Conservation (phyloP, 2,329 filamentous ascomycete genomes). For the Arthrinium puccinioides region DNA sequence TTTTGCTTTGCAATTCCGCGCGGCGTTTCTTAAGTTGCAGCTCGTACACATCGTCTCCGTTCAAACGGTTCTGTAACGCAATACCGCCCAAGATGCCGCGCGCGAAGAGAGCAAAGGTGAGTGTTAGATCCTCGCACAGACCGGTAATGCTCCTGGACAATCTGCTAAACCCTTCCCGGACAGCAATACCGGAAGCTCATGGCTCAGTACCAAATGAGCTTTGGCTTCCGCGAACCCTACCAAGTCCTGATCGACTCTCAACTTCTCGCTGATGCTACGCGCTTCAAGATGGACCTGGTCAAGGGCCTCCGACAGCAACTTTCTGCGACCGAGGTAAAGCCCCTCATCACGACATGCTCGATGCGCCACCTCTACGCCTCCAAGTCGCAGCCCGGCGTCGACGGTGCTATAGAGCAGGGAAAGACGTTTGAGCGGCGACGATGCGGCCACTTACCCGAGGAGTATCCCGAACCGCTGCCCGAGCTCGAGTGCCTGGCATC, state of each 20-base stretch:
- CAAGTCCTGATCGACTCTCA: slow-evolving; percentile 86
- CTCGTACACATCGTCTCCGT: too few species aligned
- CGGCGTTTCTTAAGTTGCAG: too few species aligned
- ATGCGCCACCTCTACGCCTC: slow-evolving; percentile 70
- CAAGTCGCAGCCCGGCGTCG: slow-evolving; percentile 44
- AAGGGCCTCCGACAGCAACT: slow-evolving; percentile 72
- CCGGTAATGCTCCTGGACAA: too few species aligned
- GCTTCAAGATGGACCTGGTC: slow-evolving; percentile 85
- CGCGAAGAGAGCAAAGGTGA: slow-evolving; percentile 61
- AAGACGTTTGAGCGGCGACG: slow-evolving; percentile 70
- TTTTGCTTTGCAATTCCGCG: too few species aligned
- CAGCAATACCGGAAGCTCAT: slow-evolving; percentile 80
- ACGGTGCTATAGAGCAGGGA: slow-evolving; percentile 62
- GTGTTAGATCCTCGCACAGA: too few species aligned
- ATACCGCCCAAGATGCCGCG: slow-evolving; percentile 23
- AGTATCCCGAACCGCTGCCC: slow-evolving; percentile 63
- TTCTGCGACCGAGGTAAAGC: slow-evolving; percentile 71
- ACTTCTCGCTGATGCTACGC: slow-evolving; percentile 72
- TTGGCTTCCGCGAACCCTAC: slow-evolving; percentile 89
- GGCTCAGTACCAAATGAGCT: slow-evolving; percentile 88
- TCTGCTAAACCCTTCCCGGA: too few species aligned
- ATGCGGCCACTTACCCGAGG: slow-evolving; percentile 69
- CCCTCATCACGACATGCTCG: slow-evolving; percentile 76
- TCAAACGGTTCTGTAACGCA: too few species aligned
- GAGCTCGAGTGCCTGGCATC: slow-evolving; percentile 63